Percentiles rank a stretch among this genome's conserved stretches.
These are phyloP conservation scores for Sugiyamaella grinbergsii DNA, from an alignment of 1,139 yeast genomes.

Conservation along the genomic window DNA sequence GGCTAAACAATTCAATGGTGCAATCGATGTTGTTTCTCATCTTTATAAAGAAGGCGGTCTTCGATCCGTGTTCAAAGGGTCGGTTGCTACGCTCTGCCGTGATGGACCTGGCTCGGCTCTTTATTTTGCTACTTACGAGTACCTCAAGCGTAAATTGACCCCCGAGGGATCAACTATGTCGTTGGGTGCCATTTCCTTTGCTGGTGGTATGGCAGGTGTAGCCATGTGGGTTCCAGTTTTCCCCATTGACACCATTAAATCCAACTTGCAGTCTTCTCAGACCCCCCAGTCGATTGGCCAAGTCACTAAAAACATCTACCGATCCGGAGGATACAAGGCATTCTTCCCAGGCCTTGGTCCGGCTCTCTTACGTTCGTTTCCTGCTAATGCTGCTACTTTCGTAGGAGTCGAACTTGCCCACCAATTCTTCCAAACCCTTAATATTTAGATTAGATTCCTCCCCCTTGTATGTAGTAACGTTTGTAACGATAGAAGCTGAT, in stretches of 20 bases:
- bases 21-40: constrained; percentile 62
- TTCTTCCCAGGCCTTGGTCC: constrained; percentile 99
- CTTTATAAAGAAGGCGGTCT: constrained; percentile 83
- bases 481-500: constrained; percentile 10
- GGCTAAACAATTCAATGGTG: constrained; percentile 50
- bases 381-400: constrained; percentile 97
- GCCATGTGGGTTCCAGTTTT: constrained; percentile 96
- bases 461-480: constrained; percentile 2
- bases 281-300: constrained; percentile 59
- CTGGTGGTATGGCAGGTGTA: constrained; percentile 95
- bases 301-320: constrained; percentile 64
- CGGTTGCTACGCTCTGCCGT: constrained; percentile 88
- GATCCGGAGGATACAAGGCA: constrained; percentile 80
- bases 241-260: constrained; percentile 95
- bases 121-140: constrained; percentile 93
- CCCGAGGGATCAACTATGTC: constrained; percentile 58
- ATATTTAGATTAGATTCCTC: constrained; percentile 23
- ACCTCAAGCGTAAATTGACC: constrained; percentile 65
- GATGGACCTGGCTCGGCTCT: constrained; percentile 99
- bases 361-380: constrained; percentile 91
- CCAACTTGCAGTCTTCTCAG: constrained; percentile 73
- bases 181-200: constrained; percentile 73
- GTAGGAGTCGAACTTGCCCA: constrained; percentile 91
- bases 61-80: constrained; percentile 84
- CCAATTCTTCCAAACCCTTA: constrained; percentile 51